Conservation (phyloP, 2,329 filamentous ascomycete species). For the Fusarium algeriense region DNA sequence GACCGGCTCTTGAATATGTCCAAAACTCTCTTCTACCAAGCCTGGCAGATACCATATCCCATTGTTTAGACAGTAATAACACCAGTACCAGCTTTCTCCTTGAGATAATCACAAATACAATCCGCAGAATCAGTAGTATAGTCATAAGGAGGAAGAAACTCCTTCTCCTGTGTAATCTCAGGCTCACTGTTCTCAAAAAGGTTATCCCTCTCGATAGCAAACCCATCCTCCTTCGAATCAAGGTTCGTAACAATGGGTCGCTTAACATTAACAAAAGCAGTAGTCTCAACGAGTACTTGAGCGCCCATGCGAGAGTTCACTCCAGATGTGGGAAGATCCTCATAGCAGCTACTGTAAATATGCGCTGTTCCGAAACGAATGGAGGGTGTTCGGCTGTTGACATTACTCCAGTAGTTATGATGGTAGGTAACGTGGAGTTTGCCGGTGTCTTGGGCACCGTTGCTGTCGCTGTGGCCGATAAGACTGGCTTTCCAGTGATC, state of each 20-base stretch:
- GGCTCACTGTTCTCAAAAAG: conserved; percentile 56
- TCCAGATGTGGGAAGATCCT: conserved; percentile 57
- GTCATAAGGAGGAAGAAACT: conserved; percentile 52
- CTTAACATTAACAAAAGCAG: conserved; percentile 60
- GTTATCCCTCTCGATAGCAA: conserved; percentile 59
- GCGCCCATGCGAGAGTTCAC: conserved; percentile 67
- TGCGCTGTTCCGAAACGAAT: conserved; percentile 72
- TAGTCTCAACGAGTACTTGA: conserved; percentile 65
- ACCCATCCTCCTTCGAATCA: conserved; percentile 60
- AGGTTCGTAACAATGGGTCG: conserved; percentile 56
- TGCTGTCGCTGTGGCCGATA: conserved; percentile 68
- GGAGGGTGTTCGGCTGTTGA: conserved; percentile 62
- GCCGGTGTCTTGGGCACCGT: conserved; percentile 64
- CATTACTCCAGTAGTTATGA: conserved; percentile 68
- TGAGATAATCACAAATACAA: conserved; percentile 43
- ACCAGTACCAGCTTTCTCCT: conserved; percentile 44
- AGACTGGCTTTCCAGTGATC: conserved; percentile 72
- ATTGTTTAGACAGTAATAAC: conserved; percentile 21
- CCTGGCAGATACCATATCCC: background rate
- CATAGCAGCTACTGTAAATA: conserved; percentile 66
- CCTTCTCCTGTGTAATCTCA: conserved; percentile 52
- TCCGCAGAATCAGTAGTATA: conserved; percentile 47
- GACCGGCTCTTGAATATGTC: background rate
- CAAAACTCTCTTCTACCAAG: too few relatives aligned
- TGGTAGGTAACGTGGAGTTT: conserved; percentile 67